phyloP scores from a whole-genome alignment of 2,329 filamentous ascomycete species.

The Sporothrix schenckii region DNA sequence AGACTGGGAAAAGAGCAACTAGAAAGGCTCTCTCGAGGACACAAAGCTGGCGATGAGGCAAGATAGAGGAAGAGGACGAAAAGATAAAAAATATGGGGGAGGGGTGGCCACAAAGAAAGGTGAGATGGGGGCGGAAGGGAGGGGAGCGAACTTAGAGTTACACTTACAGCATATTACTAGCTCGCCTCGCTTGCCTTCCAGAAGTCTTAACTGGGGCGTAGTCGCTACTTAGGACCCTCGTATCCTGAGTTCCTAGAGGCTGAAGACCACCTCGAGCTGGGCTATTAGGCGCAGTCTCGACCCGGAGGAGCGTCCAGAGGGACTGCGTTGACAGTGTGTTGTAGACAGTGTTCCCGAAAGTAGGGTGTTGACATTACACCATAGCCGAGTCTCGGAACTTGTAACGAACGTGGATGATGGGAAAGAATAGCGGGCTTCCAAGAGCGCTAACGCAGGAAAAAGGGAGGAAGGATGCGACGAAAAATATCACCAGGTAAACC shows the following conservation, averaged over 20 bases:
- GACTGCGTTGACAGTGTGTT: no score
- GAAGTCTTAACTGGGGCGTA: background rate
- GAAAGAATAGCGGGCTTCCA: background rate
- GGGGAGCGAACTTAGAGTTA: background rate
- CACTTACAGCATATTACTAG: background rate
- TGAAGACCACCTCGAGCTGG: no score
- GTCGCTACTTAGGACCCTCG: background rate
- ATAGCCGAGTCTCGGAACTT: no score
- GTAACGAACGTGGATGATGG: no score
- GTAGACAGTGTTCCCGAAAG: no score
- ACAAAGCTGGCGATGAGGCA: background rate
- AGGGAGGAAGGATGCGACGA: slow-evolving; percentile 11
- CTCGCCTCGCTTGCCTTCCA: background rate
- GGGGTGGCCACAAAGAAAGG: background rate
- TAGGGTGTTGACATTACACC: no score
- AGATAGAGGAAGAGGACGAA: background rate
- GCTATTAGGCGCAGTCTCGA: no score
- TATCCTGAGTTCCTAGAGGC: background rate
- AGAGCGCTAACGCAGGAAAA: background rate
- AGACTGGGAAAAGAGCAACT: background rate
- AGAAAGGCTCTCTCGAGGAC: no score
- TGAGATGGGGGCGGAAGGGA: slow-evolving; percentile 5
- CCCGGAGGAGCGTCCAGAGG: no score
- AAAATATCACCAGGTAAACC: slow-evolving; percentile 8
- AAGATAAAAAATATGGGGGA: background rate